phyloP scores from a whole-genome alignment of 176 grass and related monocot species.

The Neostapfia colusana region DNA sequence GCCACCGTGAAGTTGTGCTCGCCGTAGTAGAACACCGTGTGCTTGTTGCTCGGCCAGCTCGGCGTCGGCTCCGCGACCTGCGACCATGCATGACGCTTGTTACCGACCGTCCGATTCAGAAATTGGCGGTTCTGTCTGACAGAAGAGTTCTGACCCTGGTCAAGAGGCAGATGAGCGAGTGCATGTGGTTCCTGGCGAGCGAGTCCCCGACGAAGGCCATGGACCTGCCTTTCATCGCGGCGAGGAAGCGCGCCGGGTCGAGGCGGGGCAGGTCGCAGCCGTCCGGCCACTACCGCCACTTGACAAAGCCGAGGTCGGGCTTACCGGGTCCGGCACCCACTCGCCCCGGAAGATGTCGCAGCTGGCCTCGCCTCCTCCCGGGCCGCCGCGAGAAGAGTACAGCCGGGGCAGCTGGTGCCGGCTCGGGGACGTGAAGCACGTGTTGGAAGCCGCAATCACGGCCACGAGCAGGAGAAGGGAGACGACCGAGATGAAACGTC shows the following conservation, averaged over 20 bases:
- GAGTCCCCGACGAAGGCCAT: constrained; percentile 74
- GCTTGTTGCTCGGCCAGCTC: constrained; percentile 33
- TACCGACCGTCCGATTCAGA: too few species aligned
- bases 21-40: constrained; percentile 18
- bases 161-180: constrained; percentile 73
- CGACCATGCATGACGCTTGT: too few species aligned
- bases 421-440: background rate
- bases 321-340: constrained; percentile 40
- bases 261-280: constrained; percentile 54
- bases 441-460: background rate
- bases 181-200: constrained; percentile 65
- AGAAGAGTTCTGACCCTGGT: background rate
- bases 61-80: constrained; percentile 14
- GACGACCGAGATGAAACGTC: constrained; percentile 2
- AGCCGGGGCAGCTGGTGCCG: background rate
- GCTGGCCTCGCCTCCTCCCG: background rate
- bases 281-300: constrained; percentile 52
- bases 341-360: constrained; percentile 41
- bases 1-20: constrained; percentile 48
- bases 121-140: background rate
- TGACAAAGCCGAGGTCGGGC: constrained; percentile 58
- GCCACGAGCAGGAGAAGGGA: background rate
- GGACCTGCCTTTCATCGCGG: constrained; percentile 36
- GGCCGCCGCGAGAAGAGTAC: background rate
- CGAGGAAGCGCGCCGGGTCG: constrained; percentile 49